phyloP scores from a whole-genome alignment of 2,329 filamentous ascomycete genomes.

The Colletotrichum siamense region DNA sequence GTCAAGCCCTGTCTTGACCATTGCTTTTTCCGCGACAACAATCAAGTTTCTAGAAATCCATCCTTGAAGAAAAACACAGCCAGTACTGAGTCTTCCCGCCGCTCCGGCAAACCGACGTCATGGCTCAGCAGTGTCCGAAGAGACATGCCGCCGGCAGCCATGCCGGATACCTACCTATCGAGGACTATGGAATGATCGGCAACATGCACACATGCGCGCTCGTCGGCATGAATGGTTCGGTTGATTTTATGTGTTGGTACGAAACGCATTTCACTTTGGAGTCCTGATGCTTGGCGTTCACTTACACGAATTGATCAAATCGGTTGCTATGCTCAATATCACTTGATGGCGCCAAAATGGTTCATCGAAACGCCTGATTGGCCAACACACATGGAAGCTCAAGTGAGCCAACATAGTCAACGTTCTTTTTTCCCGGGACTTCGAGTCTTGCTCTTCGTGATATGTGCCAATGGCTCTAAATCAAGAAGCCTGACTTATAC shows the following conservation, averaged over 20 bases:
- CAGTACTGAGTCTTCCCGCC: neutral
- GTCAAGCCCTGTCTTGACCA: neutral
- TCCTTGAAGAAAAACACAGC: neutral
- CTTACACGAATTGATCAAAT: neutral
- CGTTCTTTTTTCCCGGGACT: fast-evolving
- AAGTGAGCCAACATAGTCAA: neutral
- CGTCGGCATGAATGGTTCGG: constrained; percentile 74
- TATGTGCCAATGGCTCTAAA: neutral
- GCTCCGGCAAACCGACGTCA: constrained; percentile 20
- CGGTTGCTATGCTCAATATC: neutral
- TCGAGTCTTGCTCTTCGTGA: neutral
- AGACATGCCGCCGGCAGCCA: constrained; percentile 33
- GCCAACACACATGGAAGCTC: neutral
- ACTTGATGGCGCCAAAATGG: neutral
- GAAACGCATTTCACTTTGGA: constrained; percentile 20
- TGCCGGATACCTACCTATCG: constrained; percentile 65
- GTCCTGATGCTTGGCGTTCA: neutral
- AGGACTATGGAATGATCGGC: constrained; percentile 81
- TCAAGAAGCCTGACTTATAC: neutral
- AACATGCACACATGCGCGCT: constrained; percentile 82
- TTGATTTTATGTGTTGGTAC: constrained; percentile 82
- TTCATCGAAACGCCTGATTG: neutral
- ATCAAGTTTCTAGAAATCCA: neutral
- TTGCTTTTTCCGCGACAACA: neutral
- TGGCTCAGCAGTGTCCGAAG: constrained; percentile 38